These are phyloP conservation scores for Candida frijolesensis DNA, from an alignment of 1,139 yeast genomes.

Conservation along the genomic window DNA sequence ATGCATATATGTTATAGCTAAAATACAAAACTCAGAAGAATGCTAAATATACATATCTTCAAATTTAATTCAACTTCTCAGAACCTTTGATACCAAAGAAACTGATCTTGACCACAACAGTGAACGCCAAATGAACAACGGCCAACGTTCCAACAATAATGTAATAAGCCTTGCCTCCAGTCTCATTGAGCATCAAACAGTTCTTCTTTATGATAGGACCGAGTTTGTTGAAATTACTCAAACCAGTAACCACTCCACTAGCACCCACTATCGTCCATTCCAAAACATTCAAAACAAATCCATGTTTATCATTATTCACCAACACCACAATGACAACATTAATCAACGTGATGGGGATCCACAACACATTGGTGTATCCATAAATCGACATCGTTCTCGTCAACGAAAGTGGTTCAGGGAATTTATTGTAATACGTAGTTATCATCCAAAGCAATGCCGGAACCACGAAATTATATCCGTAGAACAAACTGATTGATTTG, in stretches of 20 bases:
- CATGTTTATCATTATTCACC: slow-evolving; percentile 39
- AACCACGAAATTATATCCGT: slow-evolving; percentile 68
- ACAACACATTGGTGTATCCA: slow-evolving; percentile 76
- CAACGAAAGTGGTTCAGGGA: slow-evolving; percentile 41
- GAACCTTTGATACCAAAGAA: slow-evolving; percentile 42
- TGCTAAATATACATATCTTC: not conserved
- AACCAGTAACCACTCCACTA: slow-evolving; percentile 52
- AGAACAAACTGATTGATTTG: slow-evolving; percentile 65
- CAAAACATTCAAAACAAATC: slow-evolving; percentile 33
- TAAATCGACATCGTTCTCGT: slow-evolving; percentile 59
- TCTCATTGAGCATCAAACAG: slow-evolving; percentile 30
- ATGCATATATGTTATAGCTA: slow-evolving; percentile 3
- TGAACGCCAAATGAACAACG: slow-evolving; percentile 43
- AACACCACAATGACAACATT: slow-evolving; percentile 51
- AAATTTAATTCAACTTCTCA: not conserved
- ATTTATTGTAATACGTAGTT: slow-evolving; percentile 46
- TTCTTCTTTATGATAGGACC: slow-evolving; percentile 43
- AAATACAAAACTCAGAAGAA: not conserved
- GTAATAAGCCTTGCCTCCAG: slow-evolving; percentile 22
- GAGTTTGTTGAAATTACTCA: slow-evolving; percentile 47
- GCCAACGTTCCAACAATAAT: slow-evolving; percentile 30
- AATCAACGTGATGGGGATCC: slow-evolving; percentile 76
- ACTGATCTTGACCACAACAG: slow-evolving; percentile 49
- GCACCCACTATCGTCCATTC: slow-evolving; percentile 51
- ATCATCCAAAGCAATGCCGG: slow-evolving; percentile 57